These are phyloP conservation scores for Scheffersomyces titani DNA, from an alignment of 1,139 yeast genomes.

Conservation along the genomic window DNA sequence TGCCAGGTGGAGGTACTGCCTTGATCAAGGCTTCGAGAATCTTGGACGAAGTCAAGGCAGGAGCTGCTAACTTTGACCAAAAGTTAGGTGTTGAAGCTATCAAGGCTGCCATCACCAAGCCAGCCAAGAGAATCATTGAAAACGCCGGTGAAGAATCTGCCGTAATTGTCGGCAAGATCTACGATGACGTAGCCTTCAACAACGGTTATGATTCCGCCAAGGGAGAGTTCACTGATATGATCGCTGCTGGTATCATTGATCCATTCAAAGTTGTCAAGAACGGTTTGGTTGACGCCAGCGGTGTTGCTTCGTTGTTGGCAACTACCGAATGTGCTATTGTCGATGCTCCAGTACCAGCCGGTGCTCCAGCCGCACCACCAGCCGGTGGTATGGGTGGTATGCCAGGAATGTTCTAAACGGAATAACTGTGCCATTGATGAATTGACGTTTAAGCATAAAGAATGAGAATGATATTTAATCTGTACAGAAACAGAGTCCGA, in stretches of 20 bases:
- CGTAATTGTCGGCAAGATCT: conserved; percentile 94
- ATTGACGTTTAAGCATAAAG: neutral
- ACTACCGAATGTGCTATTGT: conserved; percentile 99
- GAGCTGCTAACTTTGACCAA: conserved; percentile 91
- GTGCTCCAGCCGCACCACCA: conserved; percentile 61
- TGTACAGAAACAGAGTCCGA: neutral
- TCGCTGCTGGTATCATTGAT: conserved; percentile 96
- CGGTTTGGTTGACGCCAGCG: conserved; percentile 95
- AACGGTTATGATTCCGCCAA: conserved; percentile 92
- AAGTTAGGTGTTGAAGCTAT: conserved; percentile 96
- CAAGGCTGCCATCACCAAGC: conserved; percentile 93
- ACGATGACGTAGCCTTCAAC: conserved; percentile 84
- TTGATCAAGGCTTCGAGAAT: conserved; percentile 89
- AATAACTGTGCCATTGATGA: neutral
- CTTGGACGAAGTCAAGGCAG: conserved; percentile 67
- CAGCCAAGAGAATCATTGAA: conserved; percentile 96
- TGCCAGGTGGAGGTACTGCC: conserved; percentile 99
- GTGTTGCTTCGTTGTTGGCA: conserved; percentile 97
- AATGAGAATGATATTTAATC: conserved; percentile 4
- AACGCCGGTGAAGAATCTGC: conserved; percentile 99
- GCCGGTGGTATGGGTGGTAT: conserved; percentile 53
- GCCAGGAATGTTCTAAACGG: conserved; percentile 31
- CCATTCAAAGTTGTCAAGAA: conserved; percentile 99
- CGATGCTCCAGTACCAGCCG: conserved; percentile 91
- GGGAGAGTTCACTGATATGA: conserved; percentile 95